phyloP scores from a whole-genome alignment of 1,284 basidiomycete species.

The Mycena citricolor region DNA sequence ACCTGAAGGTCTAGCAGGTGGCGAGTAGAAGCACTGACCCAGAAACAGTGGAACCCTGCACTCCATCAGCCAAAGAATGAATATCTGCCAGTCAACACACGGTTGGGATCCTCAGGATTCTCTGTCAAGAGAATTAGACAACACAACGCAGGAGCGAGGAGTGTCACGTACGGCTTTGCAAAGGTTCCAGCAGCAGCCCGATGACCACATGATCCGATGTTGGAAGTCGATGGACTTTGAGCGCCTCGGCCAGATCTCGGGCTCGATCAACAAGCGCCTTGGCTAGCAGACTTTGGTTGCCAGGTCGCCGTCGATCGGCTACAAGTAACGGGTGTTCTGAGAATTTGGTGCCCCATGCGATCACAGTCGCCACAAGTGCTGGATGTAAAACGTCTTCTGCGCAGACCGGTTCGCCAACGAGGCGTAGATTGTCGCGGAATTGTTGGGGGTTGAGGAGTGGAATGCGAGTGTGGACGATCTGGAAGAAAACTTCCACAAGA shows the following conservation, averaged over 20 bases:
- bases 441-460: conserved; percentile 77
- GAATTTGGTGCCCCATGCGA: conserved; percentile 92
- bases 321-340: conserved; percentile 82
- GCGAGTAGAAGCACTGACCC: conserved; percentile 74
- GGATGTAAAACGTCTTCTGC: conserved; percentile 19
- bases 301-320: conserved; percentile 71
- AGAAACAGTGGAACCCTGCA: conserved; percentile 81
- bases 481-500: conserved; percentile 86
- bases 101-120: conserved; percentile 60
- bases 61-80: conserved; percentile 7
- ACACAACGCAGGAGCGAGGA: conserved; percentile 16
- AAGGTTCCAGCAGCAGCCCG: conserved; percentile 70
- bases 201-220: conserved; percentile 80
- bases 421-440: conserved; percentile 67
- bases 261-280: conserved; percentile 78
- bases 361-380: conserved; percentile 75
- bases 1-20: conserved; percentile 77
- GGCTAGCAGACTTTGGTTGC: conserved; percentile 73
- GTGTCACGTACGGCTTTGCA: conserved; percentile 73
- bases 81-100: conserved; percentile 39
- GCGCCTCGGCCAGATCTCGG: conserved; percentile 79
- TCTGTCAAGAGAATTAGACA: conserved; percentile 43
- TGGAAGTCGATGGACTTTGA: conserved; percentile 83
- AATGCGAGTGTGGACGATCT: conserved; percentile 82
- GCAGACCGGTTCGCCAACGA: conserved; percentile 34